Evolutionary conservation across 1,139 yeast genomes (phyloP).

Genomic region (Tardiomyces digboiensis): DNA sequence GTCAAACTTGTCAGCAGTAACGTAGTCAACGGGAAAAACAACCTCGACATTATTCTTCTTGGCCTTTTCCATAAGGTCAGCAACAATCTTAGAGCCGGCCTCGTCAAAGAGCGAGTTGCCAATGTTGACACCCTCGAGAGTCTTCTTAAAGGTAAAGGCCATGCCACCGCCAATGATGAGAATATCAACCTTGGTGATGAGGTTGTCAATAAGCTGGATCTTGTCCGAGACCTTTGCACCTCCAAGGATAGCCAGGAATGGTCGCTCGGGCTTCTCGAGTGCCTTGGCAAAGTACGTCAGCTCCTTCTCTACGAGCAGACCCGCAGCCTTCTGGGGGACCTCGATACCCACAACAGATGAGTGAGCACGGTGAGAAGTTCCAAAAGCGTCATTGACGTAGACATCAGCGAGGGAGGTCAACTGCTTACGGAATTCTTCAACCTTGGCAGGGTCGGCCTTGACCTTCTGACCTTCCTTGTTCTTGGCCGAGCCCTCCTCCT

Average conservation of each 20-base stretch:
- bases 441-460: constrained; percentile 80
- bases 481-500: constrained; percentile 94
- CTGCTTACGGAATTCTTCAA: constrained; percentile 74
- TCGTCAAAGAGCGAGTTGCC: constrained; percentile 87
- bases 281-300: constrained; percentile 95
- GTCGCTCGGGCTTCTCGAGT: constrained; percentile 92
- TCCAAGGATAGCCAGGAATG: constrained; percentile 95
- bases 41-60: constrained; percentile 88
- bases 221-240: constrained; percentile 99
- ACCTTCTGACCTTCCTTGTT: constrained; percentile 83
- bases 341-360: constrained; percentile 97
- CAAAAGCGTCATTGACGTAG: constrained; percentile 95
- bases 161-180: constrained; percentile 98
- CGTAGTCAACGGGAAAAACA: constrained; percentile 87
- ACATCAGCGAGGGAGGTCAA: constrained; percentile 90
- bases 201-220: constrained; percentile 94
- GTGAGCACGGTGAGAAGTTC: constrained; percentile 99
- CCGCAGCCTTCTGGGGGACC: constrained; percentile 90
- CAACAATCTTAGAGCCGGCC: constrained; percentile 90
- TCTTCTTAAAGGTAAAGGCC: constrained; percentile 98
- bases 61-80: constrained; percentile 84
- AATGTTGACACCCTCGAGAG: constrained; percentile 67
- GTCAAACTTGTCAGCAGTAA: constrained; percentile 87
- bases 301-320: constrained; percentile 96
- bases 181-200: constrained; percentile 87